phyloP scores from a whole-genome alignment of 179 eudicot genomes.

The Drosera spatulata region DNA sequence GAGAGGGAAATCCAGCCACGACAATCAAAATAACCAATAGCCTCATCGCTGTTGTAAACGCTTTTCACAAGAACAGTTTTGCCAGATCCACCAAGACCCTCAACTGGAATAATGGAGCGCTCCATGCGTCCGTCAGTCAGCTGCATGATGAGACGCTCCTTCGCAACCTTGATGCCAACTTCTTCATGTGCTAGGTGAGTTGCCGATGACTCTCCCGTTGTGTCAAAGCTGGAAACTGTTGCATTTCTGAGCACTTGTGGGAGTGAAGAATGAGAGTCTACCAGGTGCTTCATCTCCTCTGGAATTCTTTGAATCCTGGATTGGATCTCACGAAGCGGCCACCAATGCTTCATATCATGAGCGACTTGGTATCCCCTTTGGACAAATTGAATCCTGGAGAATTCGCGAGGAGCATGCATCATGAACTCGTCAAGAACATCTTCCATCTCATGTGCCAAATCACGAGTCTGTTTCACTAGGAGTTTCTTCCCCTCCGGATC shows the following conservation, averaged over 20 bases:
- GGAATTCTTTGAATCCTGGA: not conserved
- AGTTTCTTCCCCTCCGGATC: not conserved
- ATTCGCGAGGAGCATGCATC: not conserved
- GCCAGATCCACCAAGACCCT: slow-evolving; percentile 14
- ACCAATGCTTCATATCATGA: not conserved
- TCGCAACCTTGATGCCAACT: not conserved
- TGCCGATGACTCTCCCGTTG: not conserved
- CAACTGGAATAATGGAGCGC: slow-evolving; percentile 5
- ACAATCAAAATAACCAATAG: slow-evolving; percentile 1
- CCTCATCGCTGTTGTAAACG: slow-evolving; percentile 1
- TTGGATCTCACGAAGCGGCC: not conserved
- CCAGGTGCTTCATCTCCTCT: not conserved
- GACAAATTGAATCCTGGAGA: not conserved
- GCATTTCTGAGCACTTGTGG: not conserved
- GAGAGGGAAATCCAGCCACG: slow-evolving; percentile 13
- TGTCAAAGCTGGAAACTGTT: slow-evolving; percentile 2
- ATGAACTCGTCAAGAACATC: slow-evolving; percentile 13
- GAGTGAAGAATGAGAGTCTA: not conserved
- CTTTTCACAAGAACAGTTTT: slow-evolving; percentile 9
- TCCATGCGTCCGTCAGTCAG: not conserved
- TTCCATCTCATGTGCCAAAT: slow-evolving; percentile 12
- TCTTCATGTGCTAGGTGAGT: no score
- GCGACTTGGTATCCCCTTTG: not conserved
- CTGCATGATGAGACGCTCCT: not conserved
- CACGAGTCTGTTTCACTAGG: slow-evolving; percentile 3